A percentile compares a stretch with the other conserved stretches of the same genome.
Conservation (phyloP, 805 yeast genomes). For the Ogataea kodamae region DNA sequence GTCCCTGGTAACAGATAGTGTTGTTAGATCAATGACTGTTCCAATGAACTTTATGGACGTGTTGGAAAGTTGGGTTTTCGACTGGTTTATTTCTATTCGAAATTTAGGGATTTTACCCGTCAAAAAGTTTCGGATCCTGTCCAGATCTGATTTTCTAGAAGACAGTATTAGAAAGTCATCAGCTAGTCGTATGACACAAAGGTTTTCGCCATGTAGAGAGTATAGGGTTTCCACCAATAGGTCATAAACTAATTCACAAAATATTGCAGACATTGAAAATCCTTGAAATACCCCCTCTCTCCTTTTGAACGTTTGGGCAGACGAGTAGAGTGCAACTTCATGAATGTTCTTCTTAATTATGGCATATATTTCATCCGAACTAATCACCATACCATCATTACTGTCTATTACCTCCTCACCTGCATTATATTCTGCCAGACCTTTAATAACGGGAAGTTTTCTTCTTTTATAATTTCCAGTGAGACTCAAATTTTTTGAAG, state of each 20-base stretch:
- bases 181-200: constrained; percentile 57
- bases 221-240: constrained; percentile 43
- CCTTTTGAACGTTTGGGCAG: constrained; percentile 41
- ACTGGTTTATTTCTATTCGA: constrained; percentile 38
- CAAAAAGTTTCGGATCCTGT: constrained; percentile 29
- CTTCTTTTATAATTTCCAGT: constrained; percentile 2
- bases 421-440: background rate
- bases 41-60: constrained; percentile 40
- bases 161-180: constrained; percentile 84
- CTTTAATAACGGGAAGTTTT: constrained; percentile 1
- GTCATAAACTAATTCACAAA: constrained; percentile 75
- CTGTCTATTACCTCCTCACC: constrained; percentile 8
- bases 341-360: constrained; percentile 51
- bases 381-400: constrained; percentile 27
- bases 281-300: constrained; percentile 83
- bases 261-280: constrained; percentile 64
- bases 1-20: constrained; percentile 36
- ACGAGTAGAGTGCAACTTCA: constrained; percentile 43
- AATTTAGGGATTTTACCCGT: constrained; percentile 40
- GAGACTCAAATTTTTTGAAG: background rate
- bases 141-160: constrained; percentile 34
- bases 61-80: constrained; percentile 34
- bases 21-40: constrained; percentile 32
- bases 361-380: constrained; percentile 41
- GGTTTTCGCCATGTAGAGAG: constrained; percentile 19